Percentiles rank a stretch among this genome's conserved stretches.
Conservation (phyloP, 2,329 filamentous ascomycete species). For the Colletotrichum cordylinicola region DNA sequence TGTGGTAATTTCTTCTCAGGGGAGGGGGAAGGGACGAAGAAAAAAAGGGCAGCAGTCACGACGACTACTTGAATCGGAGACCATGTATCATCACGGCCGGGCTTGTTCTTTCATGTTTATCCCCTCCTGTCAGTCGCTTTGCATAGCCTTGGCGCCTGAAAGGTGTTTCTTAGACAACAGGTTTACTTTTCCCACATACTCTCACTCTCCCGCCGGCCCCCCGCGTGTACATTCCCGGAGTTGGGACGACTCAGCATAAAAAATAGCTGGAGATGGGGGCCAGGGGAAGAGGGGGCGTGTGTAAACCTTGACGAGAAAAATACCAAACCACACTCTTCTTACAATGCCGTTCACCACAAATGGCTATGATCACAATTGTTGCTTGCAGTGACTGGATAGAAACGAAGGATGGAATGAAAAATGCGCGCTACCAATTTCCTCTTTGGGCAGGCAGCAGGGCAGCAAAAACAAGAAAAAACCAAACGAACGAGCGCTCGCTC, state of each 20-base stretch:
- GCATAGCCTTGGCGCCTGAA: background rate
- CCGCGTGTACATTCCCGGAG: background rate
- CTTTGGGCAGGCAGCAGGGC: background rate
- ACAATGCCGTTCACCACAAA: background rate
- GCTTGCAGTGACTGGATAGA: background rate
- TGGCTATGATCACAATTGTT: background rate
- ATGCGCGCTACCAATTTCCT: background rate
- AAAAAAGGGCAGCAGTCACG: background rate
- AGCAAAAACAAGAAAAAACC: background rate
- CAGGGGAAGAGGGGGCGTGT: background rate
- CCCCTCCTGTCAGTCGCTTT: background rate
- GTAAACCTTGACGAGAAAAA: background rate
- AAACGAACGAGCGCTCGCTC: background rate
- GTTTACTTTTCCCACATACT: background rate
- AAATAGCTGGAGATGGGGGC: background rate
- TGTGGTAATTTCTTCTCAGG: background rate
- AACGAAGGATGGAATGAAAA: background rate
- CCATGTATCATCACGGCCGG: slow-evolving; percentile 1
- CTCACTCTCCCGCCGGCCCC: background rate
- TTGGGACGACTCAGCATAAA: background rate
- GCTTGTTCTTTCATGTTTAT: background rate
- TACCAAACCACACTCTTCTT: background rate
- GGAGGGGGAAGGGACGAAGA: background rate
- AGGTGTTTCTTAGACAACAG: background rate
- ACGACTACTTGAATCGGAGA: background rate